These are phyloP conservation scores for Cryptosporidium muris DNA, from an alignment of 169 alveolate species.

Conservation along the genomic window DNA sequence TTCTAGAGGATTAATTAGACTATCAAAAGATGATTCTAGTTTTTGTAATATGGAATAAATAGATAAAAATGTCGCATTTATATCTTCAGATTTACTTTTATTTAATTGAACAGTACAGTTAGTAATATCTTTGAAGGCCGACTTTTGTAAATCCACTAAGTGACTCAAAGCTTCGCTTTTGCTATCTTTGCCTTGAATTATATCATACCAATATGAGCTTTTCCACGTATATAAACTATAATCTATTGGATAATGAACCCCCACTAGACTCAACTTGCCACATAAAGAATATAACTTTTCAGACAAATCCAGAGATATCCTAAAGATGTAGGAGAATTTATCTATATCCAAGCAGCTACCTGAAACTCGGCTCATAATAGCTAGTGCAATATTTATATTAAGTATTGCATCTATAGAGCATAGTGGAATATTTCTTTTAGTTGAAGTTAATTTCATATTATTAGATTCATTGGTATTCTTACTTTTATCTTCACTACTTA, in stretches of 20 bases:
- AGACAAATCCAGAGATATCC: conserved; percentile 16
- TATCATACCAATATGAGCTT: conserved; percentile 40
- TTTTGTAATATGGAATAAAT: not conserved
- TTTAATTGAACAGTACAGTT: not conserved
- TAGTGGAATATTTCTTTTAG: conserved; percentile 17
- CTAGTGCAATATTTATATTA: conserved; percentile 44
- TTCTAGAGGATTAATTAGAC: conserved; percentile 32
- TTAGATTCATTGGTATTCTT: not conserved
- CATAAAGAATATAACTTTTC: conserved; percentile 54
- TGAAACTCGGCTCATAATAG: conserved; percentile 18
- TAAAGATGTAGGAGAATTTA: conserved; percentile 17
- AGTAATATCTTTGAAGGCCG: not conserved
- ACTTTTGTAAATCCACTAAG: too few relatives aligned
- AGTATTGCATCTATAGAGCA: conserved; percentile 64
- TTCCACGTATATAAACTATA: conserved; percentile 28
- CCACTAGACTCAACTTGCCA: conserved; percentile 37
- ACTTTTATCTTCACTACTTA: not conserved
- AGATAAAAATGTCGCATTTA: too few relatives aligned
- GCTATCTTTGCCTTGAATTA: not conserved
- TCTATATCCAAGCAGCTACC: not conserved
- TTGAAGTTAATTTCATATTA: not conserved
- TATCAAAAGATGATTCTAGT: conserved; percentile 28
- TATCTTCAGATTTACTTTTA: not conserved
- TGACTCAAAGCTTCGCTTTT: too few relatives aligned
- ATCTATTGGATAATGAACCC: conserved; percentile 66